Evolutionary conservation across 73 alveolate genomes (phyloP), one percentile per base, ranked within the genome.

Genomic region (Breviolum minutum): DNA sequence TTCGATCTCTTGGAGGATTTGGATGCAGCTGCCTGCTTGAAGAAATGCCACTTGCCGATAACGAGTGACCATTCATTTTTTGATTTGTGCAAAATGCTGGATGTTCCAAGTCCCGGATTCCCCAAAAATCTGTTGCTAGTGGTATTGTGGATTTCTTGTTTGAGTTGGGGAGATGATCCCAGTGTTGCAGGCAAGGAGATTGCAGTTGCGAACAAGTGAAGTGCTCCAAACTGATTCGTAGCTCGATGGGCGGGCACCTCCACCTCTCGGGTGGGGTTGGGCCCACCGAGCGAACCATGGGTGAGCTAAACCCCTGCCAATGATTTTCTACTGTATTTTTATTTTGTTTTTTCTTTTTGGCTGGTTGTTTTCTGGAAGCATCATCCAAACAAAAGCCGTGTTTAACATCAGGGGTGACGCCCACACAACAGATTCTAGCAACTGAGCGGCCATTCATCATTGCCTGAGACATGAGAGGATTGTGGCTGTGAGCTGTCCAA

Each of bases 1-100:
- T 84, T 84, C n/a, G 93, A 84, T 60, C 93, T 84, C n/a, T n/a
- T 84, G 77, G 93, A 84, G 76, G 93, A 84, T 61, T 24, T 84
- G 73, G 93, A 84, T 74, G 93, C 93, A 61, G 93, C 93, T 7
- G 93, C 73, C 8, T 84, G 93, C 76, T 61, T 84, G 93, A 84
- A 84, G 93, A 84, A 84, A 76, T 84, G 93, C 32, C 29, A 9
- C 86, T 77, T 12, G 86, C 26, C 26, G 7, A 77, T 40, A 40
- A 40, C 54, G 54, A 40, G 54, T 40, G 54, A 40, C 54, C 54
- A 40, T 40, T 40, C 54, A 40, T 40, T 40, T 0, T 40, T 40
- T 40, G 54, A 40, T 40, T 3, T 40, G 0, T 40, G 54, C 61
- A n/a, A 71, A 71, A 71, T 4, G n/a, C n/a, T n/a, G 81, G 81